Evolutionary conservation across 2,329 filamentous ascomycete genomes (phyloP), one percentile per base, ranked within the genome.

Genomic region (Colletotrichum tropicale): DNA sequence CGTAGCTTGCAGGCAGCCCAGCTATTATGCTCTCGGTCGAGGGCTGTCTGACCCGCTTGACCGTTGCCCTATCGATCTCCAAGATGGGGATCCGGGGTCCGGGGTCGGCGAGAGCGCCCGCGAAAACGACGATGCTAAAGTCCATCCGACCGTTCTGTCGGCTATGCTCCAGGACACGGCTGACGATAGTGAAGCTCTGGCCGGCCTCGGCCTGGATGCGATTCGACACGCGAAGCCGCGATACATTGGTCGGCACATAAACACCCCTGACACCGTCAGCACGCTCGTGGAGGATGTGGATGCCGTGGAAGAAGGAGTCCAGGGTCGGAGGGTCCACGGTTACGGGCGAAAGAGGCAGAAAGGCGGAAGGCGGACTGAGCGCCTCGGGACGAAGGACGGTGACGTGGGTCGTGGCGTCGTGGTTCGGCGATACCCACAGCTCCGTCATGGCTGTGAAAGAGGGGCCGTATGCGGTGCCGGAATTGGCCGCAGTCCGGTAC

Each of bases 221-320:
- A 68, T 83, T 83, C 7, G 81, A 83, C 56, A 83, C 78, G 36
- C 80, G 80, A 13, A 83, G 72, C 12, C 80, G 78, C 21, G 78
- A 79, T 43, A 83, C 74, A 68, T 82, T 81, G 60, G 80, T 83
- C 16, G 82, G 81, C 80, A 83, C 81, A 66, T 43, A 66, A 18
- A 48, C 62, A n/a, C 34, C 34, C 18, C 62, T 66, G 28, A 64
- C 61, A 18, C 61, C 32, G 61, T 64, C 61, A 15, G 61, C 61
- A 24, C 34, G 62, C n/a, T 66, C 62, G 34, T 43, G 62, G 36
- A 66, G 62, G 10, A 43, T 48, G 34, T 66, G 34, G 13, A 74
- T 60, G 8, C 79, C 81, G 65, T 81, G 81, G n/a, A 82, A 77
- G 21, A 81, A 79, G 12, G 75, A 74, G 61, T 82, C 81, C 24